A percentile compares a stretch with the other conserved stretches of the same genome.
Evolutionary conservation across 345 rosid species (phyloP).

Genomic region (Crucihimalaya himalaica): DNA sequence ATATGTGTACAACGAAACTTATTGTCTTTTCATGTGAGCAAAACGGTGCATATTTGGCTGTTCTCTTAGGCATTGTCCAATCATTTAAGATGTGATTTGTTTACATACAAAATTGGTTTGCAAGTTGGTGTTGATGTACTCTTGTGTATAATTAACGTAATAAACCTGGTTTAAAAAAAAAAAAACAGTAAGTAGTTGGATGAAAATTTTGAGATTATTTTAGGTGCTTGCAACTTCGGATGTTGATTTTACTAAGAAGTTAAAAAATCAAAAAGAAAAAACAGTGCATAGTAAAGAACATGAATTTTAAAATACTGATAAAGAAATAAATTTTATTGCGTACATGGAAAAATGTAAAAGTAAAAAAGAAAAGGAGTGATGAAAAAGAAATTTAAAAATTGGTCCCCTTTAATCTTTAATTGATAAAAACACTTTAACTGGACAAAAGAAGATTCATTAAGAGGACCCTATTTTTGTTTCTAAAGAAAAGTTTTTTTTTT

Average conservation of each 20-base stretch:
- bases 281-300: constrained; percentile 5
- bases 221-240: not conserved
- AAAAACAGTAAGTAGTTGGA: not conserved
- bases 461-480: not conserved
- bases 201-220: not conserved
- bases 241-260: constrained; percentile 10
- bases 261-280: too few species aligned
- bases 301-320: not conserved
- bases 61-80: not conserved
- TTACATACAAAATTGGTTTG: not conserved
- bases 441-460: constrained; percentile 19
- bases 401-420: constrained; percentile 34
- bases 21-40: not conserved
- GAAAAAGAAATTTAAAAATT: constrained; percentile 21
- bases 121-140: not conserved
- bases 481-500: not conserved
- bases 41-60: not conserved
- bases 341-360: constrained; percentile 20
- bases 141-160: not conserved
- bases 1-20: not conserved
- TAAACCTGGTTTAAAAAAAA: not conserved
- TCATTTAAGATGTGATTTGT: not conserved
- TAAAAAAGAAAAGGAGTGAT: not conserved
- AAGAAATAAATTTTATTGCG: not conserved
- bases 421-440: constrained; percentile 16